Percentiles rank a stretch among this genome's conserved stretches.
phyloP scores from a whole-genome alignment of 805 yeast species.

The Candida koratica region DNA sequence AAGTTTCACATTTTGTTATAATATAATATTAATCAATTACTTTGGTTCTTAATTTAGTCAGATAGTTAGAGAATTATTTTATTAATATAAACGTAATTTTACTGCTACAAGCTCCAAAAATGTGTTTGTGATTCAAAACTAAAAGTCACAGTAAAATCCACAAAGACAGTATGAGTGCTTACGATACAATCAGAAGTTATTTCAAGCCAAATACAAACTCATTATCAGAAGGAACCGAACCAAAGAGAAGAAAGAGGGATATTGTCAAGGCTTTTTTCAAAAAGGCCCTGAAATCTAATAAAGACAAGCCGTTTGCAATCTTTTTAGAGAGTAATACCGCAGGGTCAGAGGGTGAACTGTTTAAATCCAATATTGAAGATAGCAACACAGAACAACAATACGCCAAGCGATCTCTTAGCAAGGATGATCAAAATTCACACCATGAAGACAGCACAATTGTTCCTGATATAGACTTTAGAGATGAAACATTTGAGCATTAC shows the following conservation, averaged over 20 bases:
- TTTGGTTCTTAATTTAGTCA: too few species aligned
- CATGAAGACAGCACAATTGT: too few species aligned
- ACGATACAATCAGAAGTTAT: slow-evolving; percentile 3
- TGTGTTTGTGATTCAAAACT: not conserved
- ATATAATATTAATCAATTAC: too few species aligned
- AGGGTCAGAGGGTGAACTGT: too few species aligned
- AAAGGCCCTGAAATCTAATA: too few species aligned
- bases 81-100: not conserved
- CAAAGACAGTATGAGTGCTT: slow-evolving; percentile 3
- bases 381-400: too few species aligned
- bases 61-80: too few species aligned
- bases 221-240: not conserved
- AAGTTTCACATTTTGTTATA: slow-evolving; percentile 5
- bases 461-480: too few species aligned
- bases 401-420: too few species aligned
- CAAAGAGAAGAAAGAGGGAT: slow-evolving; percentile 7
- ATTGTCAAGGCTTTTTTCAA: slow-evolving; percentile 1
- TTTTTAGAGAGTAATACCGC: too few species aligned
- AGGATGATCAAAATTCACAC: too few species aligned
- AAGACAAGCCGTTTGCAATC: too few species aligned
- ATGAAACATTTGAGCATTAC: slow-evolving; percentile 4
- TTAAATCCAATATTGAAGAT: not conserved
- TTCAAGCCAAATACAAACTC: not conserved
- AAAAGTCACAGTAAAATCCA: slow-evolving; percentile 6
- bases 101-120: not conserved